Evolutionary conservation across 2,329 filamentous ascomycete species (phyloP).

Genomic region (Arthroderma sp.): DNA sequence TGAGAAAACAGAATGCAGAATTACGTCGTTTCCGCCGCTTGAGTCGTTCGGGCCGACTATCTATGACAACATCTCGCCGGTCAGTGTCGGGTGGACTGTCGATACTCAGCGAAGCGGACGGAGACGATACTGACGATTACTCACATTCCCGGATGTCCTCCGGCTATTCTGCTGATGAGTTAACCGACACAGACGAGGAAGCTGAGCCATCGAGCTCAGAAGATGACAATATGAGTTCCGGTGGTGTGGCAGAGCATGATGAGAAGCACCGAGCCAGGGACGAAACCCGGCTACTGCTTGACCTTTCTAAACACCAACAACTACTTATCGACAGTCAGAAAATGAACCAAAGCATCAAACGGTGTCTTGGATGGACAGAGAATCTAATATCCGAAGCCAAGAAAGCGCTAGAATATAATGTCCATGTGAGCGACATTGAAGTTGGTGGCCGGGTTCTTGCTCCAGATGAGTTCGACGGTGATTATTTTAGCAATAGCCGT

Average conservation of each 20-base stretch:
- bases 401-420: slow-evolving; percentile 73
- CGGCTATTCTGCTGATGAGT: slow-evolving; percentile 23
- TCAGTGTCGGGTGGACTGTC: slow-evolving; percentile 34
- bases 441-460: slow-evolving; percentile 69
- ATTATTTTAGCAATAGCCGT: slow-evolving; percentile 22
- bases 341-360: slow-evolving; percentile 86
- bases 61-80: slow-evolving; percentile 41
- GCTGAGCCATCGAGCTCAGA: slow-evolving; percentile 28
- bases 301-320: slow-evolving; percentile 79
- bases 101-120: slow-evolving; percentile 37
- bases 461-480: slow-evolving; percentile 48
- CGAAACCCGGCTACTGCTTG: slow-evolving; percentile 69
- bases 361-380: slow-evolving; percentile 82
- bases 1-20: slow-evolving; percentile 83
- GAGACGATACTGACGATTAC: slow-evolving; percentile 22
- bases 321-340: slow-evolving; percentile 81
- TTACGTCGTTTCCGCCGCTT: slow-evolving; percentile 75
- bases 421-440: slow-evolving; percentile 65
- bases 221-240: slow-evolving; percentile 26
- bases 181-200: slow-evolving; percentile 32
- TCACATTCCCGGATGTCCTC: slow-evolving; percentile 15
- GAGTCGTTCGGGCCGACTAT: slow-evolving; percentile 66
- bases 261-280: slow-evolving; percentile 55
- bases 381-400: slow-evolving; percentile 78
- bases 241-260: slow-evolving; percentile 28